Evolutionary conservation across 306 rosid genomes (phyloP).

Genomic region (Trifolium pratense): DNA sequence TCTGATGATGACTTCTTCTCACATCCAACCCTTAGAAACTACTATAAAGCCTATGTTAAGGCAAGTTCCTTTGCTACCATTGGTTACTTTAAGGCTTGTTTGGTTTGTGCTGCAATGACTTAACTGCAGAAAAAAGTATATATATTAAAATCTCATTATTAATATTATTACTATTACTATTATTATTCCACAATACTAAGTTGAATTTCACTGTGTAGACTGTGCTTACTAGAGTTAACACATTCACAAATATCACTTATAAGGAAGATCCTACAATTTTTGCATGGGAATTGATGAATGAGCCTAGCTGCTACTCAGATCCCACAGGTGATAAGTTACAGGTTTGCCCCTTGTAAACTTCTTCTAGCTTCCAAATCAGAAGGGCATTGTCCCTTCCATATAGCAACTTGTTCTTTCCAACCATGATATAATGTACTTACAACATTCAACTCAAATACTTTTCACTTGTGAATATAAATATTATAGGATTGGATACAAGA

Average conservation of each 20-base stretch:
- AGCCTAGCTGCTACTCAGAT: constrained; percentile 92
- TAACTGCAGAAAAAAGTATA: no score
- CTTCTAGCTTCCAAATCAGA: not conserved
- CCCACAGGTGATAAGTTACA: constrained; percentile 75
- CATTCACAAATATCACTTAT: constrained; percentile 75
- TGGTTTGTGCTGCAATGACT: no score
- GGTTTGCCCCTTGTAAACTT: constrained; percentile 51
- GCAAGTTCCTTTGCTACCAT: constrained; percentile 55
- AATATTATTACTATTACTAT: no score
- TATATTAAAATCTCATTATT: not conserved
- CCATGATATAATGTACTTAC: no score
- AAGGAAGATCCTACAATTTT: constrained; percentile 94
- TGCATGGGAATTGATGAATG: constrained; percentile 97
- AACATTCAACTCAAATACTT: no score
- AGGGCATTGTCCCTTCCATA: no score
- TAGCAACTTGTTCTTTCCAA: no score
- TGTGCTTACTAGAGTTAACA: constrained; percentile 83
- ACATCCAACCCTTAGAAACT: constrained; percentile 75
- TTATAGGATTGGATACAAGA: constrained; percentile 89
- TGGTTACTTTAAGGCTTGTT: no score
- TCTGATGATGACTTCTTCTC: constrained; percentile 90
- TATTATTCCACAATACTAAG: no score
- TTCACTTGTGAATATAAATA: constrained; percentile 20
- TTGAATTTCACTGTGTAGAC: constrained; percentile 53
- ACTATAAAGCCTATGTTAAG: constrained; percentile 88